Evolutionary conservation across 1,284 basidiomycete genomes (phyloP).

Genomic region (Boletus sp.): DNA sequence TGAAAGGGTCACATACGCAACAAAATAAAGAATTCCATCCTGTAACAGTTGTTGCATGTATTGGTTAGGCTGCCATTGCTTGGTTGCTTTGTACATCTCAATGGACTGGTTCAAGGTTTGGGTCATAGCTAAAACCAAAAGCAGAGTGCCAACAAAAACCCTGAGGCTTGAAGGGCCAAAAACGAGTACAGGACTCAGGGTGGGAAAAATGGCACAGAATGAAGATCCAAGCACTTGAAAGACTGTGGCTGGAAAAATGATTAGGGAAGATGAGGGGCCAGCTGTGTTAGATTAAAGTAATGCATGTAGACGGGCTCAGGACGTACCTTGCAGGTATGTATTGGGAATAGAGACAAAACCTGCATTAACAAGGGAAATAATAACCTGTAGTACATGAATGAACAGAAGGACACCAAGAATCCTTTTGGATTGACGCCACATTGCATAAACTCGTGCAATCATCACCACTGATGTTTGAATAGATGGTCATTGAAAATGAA

Average conservation of each 20-base stretch:
- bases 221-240: no score
- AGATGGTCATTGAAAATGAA: neutral
- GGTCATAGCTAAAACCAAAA: neutral
- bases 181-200: no score
- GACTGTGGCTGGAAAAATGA: no score
- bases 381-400: neutral
- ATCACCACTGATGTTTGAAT: neutral
- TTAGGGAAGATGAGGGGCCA: no score
- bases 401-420: neutral
- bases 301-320: neutral
- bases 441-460: conserved; percentile 5
- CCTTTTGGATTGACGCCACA: neutral
- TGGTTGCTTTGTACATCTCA: neutral
- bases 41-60: neutral
- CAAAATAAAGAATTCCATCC: neutral
- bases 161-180: no score
- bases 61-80: neutral
- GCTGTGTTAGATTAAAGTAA: no score
- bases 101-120: neutral
- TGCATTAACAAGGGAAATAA: neutral
- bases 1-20: neutral
- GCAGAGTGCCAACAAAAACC: no score
- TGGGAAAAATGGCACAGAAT: no score
- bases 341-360: neutral
- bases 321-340: neutral